These are phyloP conservation scores for Chlorella sp. DNA, from an alignment of 139 green algal genomes.

Conservation along the genomic window DNA sequence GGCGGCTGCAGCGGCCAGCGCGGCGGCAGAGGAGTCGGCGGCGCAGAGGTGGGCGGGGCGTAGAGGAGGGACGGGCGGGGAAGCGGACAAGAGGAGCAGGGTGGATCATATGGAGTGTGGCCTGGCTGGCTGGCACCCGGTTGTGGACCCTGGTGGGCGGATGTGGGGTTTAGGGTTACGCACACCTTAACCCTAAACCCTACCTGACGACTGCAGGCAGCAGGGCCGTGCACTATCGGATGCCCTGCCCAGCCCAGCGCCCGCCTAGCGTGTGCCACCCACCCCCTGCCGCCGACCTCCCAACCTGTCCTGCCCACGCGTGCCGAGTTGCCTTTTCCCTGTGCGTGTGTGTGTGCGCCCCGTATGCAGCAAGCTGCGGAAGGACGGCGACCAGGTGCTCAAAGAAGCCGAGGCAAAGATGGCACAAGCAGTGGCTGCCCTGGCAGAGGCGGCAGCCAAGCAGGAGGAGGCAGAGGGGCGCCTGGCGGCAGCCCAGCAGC, in stretches of 20 bases:
- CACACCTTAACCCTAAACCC: too few species aligned
- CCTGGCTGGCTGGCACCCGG: too few species aligned
- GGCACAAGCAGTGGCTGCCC: background rate
- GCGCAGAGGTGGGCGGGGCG: background rate
- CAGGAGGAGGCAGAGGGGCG: background rate
- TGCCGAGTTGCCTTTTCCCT: background rate
- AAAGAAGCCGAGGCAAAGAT: background rate
- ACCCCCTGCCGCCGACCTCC: background rate
- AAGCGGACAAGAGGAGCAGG: too few species aligned
- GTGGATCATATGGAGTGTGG: too few species aligned
- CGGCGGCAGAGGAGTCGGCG: background rate
- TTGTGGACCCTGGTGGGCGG: too few species aligned
- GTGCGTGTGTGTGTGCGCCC: background rate
- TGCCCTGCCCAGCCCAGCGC: too few species aligned
- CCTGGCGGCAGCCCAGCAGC: background rate
- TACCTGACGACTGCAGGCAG: too few species aligned
- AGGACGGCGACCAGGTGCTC: background rate
- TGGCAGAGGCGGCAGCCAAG: conserved; percentile 5
- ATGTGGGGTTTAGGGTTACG: too few species aligned
- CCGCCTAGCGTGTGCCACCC: too few species aligned
- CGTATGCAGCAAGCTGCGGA: background rate
- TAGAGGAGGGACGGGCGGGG: background rate
- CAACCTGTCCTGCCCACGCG: background rate
- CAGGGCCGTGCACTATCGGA: too few species aligned
- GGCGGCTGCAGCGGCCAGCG: background rate